Conservation (phyloP, 2,329 filamentous ascomycete species). For the Microcyclospora pomicola region DNA sequence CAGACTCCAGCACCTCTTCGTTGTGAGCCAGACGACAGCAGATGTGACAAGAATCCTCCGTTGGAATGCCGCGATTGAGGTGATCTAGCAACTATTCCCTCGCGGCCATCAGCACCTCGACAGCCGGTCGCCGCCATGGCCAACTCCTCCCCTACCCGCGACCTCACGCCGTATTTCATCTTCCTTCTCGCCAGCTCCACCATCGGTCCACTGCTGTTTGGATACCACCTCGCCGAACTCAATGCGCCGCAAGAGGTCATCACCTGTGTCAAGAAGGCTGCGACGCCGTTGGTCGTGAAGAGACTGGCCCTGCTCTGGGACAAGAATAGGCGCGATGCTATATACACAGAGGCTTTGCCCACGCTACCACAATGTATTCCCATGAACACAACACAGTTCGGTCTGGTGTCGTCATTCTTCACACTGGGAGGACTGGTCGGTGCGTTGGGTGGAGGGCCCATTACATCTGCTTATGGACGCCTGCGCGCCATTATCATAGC, state of each 20-base stretch:
- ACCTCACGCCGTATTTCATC: slow-evolving; percentile 61
- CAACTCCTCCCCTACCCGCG: slow-evolving; percentile 18
- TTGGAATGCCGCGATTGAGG: too few species aligned
- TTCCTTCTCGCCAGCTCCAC: slow-evolving; percentile 64
- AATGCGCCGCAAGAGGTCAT: slow-evolving; percentile 92
- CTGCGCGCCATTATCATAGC: slow-evolving; percentile 64
- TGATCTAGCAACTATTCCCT: too few species aligned
- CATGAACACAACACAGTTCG: slow-evolving; percentile 72
- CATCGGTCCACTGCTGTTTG: slow-evolving; percentile 82
- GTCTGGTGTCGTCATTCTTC: slow-evolving; percentile 78
- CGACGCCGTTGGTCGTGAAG: neutral
- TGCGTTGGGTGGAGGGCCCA: slow-evolving; percentile 63
- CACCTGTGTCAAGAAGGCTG: slow-evolving; percentile 52
- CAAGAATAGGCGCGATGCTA: neutral
- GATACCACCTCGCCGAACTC: slow-evolving; percentile 85
- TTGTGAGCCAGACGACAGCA: too few species aligned
- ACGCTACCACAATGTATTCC: slow-evolving; percentile 64
- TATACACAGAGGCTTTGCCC: slow-evolving; percentile 4
- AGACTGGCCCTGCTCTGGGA: neutral
- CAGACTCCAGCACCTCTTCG: slow-evolving; percentile 6
- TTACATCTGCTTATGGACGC: slow-evolving; percentile 66
- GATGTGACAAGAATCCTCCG: too few species aligned
- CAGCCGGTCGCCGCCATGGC: slow-evolving; percentile 1
- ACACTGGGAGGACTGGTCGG: slow-evolving; percentile 79
- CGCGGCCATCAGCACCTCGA: too few species aligned